phyloP scores from a whole-genome alignment of 352 stramenopile species.

The Phytophthora boehmeriae region DNA sequence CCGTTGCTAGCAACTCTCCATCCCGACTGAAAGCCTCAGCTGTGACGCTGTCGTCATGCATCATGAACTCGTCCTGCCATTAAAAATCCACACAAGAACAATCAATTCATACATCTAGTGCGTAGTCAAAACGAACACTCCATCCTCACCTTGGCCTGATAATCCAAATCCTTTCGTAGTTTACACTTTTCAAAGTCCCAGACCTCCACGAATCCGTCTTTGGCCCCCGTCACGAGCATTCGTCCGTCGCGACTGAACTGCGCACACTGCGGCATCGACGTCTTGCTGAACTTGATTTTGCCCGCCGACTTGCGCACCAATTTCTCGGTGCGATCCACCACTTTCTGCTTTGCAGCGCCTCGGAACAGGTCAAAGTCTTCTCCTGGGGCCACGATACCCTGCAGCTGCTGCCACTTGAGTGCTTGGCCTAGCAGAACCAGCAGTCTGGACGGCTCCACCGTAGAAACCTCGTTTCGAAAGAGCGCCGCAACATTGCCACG shows the following conservation, averaged over 20 bases:
- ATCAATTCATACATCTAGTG: not conserved
- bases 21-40: constrained; percentile 89
- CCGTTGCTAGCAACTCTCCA: constrained; percentile 87
- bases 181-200: constrained; percentile 93
- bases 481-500: constrained; percentile 79
- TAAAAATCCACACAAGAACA: not conserved
- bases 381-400: constrained; percentile 68
- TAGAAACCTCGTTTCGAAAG: constrained; percentile 74
- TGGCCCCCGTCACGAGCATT: constrained; percentile 92
- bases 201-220: constrained; percentile 95
- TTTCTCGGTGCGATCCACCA: constrained; percentile 67
- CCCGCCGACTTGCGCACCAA: constrained; percentile 64
- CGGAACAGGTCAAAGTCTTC: constrained; percentile 86
- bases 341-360: constrained; percentile 55
- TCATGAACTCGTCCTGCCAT: constrained; percentile 91
- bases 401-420: constrained; percentile 90
- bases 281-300: constrained; percentile 92
- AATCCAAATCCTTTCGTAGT: constrained; percentile 92
- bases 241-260: constrained; percentile 90
- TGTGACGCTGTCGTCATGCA: constrained; percentile 89
- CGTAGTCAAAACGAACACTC: not conserved
- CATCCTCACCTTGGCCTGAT: constrained; percentile 81
- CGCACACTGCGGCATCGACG: constrained; percentile 79
- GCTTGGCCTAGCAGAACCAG: constrained; percentile 89
- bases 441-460: constrained; percentile 87